Evolutionary conservation across 2,329 filamentous ascomycete species (phyloP), one percentile per base, ranked within the genome.

Genomic region (Botryosphaeria dothidea): DNA sequence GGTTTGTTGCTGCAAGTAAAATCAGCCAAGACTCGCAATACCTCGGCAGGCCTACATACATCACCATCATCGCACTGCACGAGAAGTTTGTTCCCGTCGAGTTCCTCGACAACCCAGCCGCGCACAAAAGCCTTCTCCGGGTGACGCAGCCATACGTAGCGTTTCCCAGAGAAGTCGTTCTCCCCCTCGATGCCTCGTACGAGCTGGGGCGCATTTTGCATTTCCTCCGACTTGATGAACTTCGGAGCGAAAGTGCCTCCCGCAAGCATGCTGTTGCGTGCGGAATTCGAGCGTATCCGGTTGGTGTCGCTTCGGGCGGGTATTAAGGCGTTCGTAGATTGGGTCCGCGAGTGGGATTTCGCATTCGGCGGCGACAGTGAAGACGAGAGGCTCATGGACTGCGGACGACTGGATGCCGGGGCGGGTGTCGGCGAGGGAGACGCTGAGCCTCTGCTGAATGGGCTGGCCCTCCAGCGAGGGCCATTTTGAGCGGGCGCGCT

Each of bases 91-190:
- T 89, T 88, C 56, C 82, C 86, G 2, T 82, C 86, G 60, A 90
- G 80, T 69, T 98, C 93, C 73, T 97, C 90, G 23, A 97, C 86
- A 13, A 99, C 88, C 87, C 93, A 94, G 3, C 94, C 96, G 71
- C 93, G 92, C 62, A 98, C 88, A 76, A 99, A 99, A 1, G 95
- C 95, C 64, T 86, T 85, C 72, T 93, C 86, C 1, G 92, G 84
- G 79, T 99, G 93, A 78, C 90, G 92, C 74, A 99, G 83, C 96
- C 95, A 99, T 69, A 99, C 93, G 82, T 98, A 99, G 82, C 95
- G 88, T 81, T 96, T 98, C 65, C 95, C 96, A 0, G 95, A 99
- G 78, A 99, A 98, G 83, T 99, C 95, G 77, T 97, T 98, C 75
- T 97, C 94, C 68, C 95, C 95, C 79, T 99, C 96, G 66, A 97